Base-by-base conservation (phyloP, 1,284 basidiomycete genomes). In the Erythrobasidium hasegawianum region DNA sequence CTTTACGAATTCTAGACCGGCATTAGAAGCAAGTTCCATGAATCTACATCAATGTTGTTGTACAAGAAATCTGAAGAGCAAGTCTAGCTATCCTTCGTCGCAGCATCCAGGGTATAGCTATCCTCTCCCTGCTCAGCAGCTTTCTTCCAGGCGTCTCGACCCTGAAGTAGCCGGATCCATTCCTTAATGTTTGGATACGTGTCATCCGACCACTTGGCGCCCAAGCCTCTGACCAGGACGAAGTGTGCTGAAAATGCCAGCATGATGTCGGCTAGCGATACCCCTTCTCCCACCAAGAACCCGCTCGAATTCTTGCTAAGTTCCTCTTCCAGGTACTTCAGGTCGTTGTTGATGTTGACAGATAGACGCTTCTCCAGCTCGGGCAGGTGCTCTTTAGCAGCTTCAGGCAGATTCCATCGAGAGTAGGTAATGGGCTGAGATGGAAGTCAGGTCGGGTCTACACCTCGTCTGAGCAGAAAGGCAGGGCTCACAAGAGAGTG, bases 1-100 rank as follows among this genome's bases (percentile, higher is more conserved):
- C 70, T 81, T 70, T 79, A 80, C 68, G 80, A 81, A 64, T 81
- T 81, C 64, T 81, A 66, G 71, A n/a, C 71, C 72, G 71, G 39
- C n/a, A 29, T 1, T 22, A 16, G 3, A n/a, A 18, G 11, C 2
- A 13, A 22, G 22, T n/a, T n/a, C 45, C 57, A 45, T 1, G n/a
- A 4, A 7, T 53, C 26, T 22, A 20, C 50, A 53, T 9, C 9
- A 20, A 53, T 53, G 18, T 29, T 53, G 50, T 24, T 29, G 26
- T 29, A 53, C 26, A 16, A 22, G 7, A 27, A 29, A 64, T 16
- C 20, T 52, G n/a, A n/a, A n/a, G n/a, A n/a, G n/a, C n/a, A n/a
- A n/a, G n/a, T 33, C 33, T 33, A 33, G 11, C 33, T 33, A 11
- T 33, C 33, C 33, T 33, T 33, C 10, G 55, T 57, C 1, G 16